phyloP scores from a whole-genome alignment of 2,329 filamentous ascomycete species.

The Xylaria sp. region DNA sequence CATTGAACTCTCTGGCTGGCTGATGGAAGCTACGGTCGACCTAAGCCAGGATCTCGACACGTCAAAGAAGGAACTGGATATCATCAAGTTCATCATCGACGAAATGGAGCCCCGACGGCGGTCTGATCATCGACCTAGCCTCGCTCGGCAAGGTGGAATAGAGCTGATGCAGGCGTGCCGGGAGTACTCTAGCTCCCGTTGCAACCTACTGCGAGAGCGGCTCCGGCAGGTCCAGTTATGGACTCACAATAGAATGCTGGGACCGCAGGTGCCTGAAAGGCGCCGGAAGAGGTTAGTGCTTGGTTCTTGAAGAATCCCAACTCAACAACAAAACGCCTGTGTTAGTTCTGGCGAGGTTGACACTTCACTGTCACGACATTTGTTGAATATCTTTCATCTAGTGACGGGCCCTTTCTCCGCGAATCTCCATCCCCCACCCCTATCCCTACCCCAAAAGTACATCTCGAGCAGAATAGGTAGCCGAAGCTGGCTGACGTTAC shows the following conservation, averaged over 20 bases:
- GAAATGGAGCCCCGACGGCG: conserved; percentile 32
- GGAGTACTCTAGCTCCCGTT: conserved; percentile 43
- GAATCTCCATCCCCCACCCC: neutral
- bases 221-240: conserved; percentile 44
- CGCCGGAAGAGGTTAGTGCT: conserved; percentile 41
- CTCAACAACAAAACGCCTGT: neutral
- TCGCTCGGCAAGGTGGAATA: conserved; percentile 30
- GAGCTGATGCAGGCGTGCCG: conserved; percentile 44
- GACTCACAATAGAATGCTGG: conserved; percentile 33
- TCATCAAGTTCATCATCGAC: conserved; percentile 41
- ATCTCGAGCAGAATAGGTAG: neutral
- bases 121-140: conserved; percentile 6
- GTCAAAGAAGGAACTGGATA: conserved; percentile 45
- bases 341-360: neutral
- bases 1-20: conserved; percentile 37
- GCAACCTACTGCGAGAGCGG: conserved; percentile 43
- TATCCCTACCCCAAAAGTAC: neutral
- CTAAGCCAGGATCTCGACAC: conserved; percentile 44
- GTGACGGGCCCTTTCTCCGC: neutral
- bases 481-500: conserved; percentile 18
- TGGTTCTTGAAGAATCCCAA: neutral
- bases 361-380: neutral
- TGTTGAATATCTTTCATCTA: neutral
- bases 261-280: conserved; percentile 37
- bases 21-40: conserved; percentile 34